phyloP scores from a whole-genome alignment of 139 green algal species.

The Chlamydomonas urium region DNA sequence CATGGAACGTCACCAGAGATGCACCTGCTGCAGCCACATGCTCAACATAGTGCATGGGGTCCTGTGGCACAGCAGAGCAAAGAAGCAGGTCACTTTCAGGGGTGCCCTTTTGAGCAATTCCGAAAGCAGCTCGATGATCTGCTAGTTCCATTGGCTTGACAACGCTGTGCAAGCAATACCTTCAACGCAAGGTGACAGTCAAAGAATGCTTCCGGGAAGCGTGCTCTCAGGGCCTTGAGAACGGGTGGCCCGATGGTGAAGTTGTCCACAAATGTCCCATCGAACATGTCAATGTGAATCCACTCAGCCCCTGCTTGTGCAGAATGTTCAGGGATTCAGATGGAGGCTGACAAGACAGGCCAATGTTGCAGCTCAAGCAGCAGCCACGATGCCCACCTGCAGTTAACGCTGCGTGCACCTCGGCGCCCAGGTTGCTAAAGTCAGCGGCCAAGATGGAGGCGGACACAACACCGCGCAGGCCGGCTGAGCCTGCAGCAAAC shows the following conservation, averaged over 20 bases:
- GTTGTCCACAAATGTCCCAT: conserved; percentile 79
- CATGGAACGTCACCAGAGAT: conserved; percentile 72
- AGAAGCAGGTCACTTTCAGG: no score
- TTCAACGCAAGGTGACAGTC: conserved; percentile 66
- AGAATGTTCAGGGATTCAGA: no score
- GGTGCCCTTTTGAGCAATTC: no score
- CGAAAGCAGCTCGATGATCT: no score
- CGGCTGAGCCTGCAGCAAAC: no score
- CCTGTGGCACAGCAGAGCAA: no score
- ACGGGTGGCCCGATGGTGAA: conserved; percentile 75
- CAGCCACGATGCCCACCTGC: no score
- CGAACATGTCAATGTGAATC: conserved; percentile 26
- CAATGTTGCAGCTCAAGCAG: no score
- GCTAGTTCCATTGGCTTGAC: no score
- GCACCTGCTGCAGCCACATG: conserved; percentile 54
- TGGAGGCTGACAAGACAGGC: no score
- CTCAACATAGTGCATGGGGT: conserved; percentile 45
- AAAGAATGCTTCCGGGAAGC: conserved; percentile 57
- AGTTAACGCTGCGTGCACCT: conserved; percentile 34
- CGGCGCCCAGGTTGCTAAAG: conserved; percentile 69
- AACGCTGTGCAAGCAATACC: no score
- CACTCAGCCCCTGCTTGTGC: conserved; percentile 6
- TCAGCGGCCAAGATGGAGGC: conserved; percentile 78
- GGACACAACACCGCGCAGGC: conserved; percentile 2
- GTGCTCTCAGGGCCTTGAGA: conserved; percentile 57